Evolutionary conservation across 768 basidiomycete species (phyloP).

Genomic region (Rhizopogon rudus): DNA sequence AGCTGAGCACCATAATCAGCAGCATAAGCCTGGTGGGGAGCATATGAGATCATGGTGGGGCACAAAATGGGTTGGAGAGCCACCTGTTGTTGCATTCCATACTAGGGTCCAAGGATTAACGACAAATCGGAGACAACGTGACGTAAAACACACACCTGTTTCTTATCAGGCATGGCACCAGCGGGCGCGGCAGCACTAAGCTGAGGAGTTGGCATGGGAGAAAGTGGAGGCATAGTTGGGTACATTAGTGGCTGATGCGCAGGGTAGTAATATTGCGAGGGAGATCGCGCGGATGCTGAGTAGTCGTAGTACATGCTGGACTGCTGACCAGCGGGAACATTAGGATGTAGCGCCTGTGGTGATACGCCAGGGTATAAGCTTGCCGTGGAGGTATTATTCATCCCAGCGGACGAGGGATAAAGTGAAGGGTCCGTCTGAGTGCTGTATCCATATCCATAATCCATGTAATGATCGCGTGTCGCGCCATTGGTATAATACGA

Average conservation of each 20-base stretch:
- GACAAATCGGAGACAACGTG: slow-evolving; percentile 1
- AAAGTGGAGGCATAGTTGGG: slow-evolving; percentile 44
- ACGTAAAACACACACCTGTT: slow-evolving; percentile 41
- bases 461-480: slow-evolving; percentile 44
- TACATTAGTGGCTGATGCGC: slow-evolving; percentile 56
- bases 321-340: slow-evolving; percentile 40
- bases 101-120: slow-evolving; percentile 24
- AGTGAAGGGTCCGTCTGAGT: slow-evolving; percentile 43
- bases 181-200: slow-evolving; percentile 35
- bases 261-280: slow-evolving; percentile 60
- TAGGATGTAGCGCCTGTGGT: slow-evolving; percentile 38
- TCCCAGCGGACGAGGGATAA: slow-evolving; percentile 43
- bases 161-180: slow-evolving; percentile 45
- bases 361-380: slow-evolving; percentile 46
- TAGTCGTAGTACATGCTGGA: slow-evolving; percentile 59
- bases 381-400: slow-evolving; percentile 38
- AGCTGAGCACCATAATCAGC: slow-evolving; percentile 45
- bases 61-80: slow-evolving; percentile 37
- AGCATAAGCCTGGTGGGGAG: slow-evolving; percentile 34
- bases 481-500: slow-evolving; percentile 52
- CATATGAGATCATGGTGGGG: slow-evolving; percentile 35
- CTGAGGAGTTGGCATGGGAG: slow-evolving; percentile 51
- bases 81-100: slow-evolving; percentile 44
- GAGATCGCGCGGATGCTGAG: slow-evolving; percentile 38
- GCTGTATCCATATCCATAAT: slow-evolving; percentile 56